Evolutionary conservation across 1,284 basidiomycete genomes (phyloP).

Genomic region (Cryptococcus sp.): DNA sequence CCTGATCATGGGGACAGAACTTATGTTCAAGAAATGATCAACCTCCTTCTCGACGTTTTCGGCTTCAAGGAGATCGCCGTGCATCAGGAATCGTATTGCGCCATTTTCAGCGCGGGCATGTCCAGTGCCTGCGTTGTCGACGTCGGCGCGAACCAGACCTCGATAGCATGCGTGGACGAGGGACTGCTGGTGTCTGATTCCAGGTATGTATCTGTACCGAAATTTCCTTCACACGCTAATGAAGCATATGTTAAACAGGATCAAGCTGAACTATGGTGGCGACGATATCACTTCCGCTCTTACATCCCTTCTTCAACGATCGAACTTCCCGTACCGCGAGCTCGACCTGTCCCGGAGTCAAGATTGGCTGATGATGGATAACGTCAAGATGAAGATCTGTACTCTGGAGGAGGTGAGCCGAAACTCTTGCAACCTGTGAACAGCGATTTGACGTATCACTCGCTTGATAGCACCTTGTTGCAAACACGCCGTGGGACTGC

Average conservation of each 20-base stretch:
- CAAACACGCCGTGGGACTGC: slow-evolving; percentile 85
- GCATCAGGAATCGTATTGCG: slow-evolving; percentile 89
- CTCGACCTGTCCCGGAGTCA: slow-evolving; percentile 72
- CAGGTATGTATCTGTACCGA: slow-evolving; percentile 60
- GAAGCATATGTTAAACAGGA: slow-evolving; percentile 56
- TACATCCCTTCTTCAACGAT: slow-evolving; percentile 73
- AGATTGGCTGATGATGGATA: slow-evolving; percentile 87
- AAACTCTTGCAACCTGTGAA: neutral
- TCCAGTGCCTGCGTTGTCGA: slow-evolving; percentile 94
- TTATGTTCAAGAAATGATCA: slow-evolving; percentile 78
- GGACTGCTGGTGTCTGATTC: slow-evolving; percentile 86
- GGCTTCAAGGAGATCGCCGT: slow-evolving; percentile 89
- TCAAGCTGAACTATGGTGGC: slow-evolving; percentile 84
- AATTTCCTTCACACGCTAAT: neutral
- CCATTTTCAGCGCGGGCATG: slow-evolving; percentile 93
- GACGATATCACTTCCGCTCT: slow-evolving; percentile 92
- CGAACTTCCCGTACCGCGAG: slow-evolving; percentile 86
- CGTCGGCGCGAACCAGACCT: slow-evolving; percentile 81
- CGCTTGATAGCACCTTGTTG: slow-evolving; percentile 70
- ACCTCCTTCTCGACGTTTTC: slow-evolving; percentile 75
- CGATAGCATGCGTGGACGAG: slow-evolving; percentile 93
- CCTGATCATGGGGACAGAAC: slow-evolving; percentile 87
- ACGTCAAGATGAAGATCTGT: slow-evolving; percentile 77
- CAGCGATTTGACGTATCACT: neutral
- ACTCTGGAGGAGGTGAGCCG: slow-evolving; percentile 76